Evolutionary conservation across 495 filamentous ascomycete genomes (phyloP).

Genomic region (Talaromyces thailandensis): DNA sequence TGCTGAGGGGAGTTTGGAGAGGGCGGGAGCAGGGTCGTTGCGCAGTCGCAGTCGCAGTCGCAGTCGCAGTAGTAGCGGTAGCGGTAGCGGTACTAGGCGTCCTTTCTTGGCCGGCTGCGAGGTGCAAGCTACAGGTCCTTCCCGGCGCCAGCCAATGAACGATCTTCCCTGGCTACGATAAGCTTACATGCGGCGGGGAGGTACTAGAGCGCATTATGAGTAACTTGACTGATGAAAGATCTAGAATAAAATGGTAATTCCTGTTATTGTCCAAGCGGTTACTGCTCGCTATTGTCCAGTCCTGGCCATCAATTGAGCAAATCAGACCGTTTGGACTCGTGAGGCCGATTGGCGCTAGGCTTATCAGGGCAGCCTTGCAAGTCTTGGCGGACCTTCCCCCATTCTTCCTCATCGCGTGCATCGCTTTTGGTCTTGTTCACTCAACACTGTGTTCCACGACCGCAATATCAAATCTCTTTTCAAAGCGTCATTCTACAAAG

Average conservation of each 20-base stretch:
- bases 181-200: background rate
- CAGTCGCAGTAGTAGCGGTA: background rate
- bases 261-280: background rate
- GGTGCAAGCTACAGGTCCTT: background rate
- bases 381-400: conserved; percentile 3
- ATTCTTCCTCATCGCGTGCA: conserved; percentile 6
- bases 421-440: background rate
- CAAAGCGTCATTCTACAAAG: conserved; percentile 6
- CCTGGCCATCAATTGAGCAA: background rate
- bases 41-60: background rate
- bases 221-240: background rate
- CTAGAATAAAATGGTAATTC: background rate
- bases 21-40: conserved; percentile 2
- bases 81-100: background rate
- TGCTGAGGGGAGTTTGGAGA: conserved; percentile 3
- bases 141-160: background rate
- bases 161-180: background rate
- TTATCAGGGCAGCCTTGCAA: background rate
- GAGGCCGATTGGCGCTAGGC: conserved; percentile 2
- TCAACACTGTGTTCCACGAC: background rate
- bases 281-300: background rate
- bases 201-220: background rate
- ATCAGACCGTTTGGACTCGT: background rate
- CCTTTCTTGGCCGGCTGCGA: conserved; percentile 1
- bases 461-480: conserved; percentile 5